A percentile compares a stretch with the other conserved stretches of the same genome.
These are phyloP conservation scores for Tulasnella sp. DNA, from an alignment of 768 basidiomycete species.

Conservation along the genomic window DNA sequence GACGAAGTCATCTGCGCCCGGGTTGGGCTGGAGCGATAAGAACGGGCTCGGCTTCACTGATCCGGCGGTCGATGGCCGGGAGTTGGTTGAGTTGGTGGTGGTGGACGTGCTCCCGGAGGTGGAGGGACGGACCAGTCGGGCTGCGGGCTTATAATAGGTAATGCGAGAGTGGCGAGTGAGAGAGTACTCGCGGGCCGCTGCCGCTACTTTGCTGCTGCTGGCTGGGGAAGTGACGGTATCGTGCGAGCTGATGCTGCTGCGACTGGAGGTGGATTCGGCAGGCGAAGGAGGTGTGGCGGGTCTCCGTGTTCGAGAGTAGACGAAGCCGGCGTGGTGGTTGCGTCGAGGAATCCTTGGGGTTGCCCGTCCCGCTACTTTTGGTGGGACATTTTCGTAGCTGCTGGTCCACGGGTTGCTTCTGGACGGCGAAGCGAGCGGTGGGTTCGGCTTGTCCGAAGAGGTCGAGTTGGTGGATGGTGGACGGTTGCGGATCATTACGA, in stretches of 20 bases:
- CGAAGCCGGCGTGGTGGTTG: background rate
- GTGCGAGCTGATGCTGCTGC: background rate
- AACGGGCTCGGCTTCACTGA: conserved; percentile 7
- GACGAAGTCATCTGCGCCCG: background rate
- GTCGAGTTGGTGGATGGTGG: conserved; percentile 23
- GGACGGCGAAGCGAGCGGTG: background rate
- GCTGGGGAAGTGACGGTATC: conserved; percentile 3
- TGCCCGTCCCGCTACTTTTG: background rate
- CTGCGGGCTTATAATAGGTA: conserved; percentile 1
- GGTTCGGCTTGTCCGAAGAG: conserved; percentile 27
- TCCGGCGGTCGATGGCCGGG: background rate
- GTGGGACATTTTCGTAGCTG: background rate
- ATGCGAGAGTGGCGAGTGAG: conserved; percentile 7
- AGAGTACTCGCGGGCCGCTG: background rate
- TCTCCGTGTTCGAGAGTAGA: background rate
- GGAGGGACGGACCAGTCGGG: background rate
- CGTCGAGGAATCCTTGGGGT: background rate
- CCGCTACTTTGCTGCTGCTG: background rate
- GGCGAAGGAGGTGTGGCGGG: background rate
- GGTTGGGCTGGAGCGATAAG: background rate
- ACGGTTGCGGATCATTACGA: background rate
- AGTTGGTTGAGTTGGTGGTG: background rate
- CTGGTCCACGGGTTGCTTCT: background rate
- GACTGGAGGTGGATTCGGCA: background rate
- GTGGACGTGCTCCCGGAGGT: no score